Percentiles rank a stretch among this genome's conserved stretches.
Evolutionary conservation across 495 filamentous ascomycete species (phyloP).

Genomic region (Neurospora africana): DNA sequence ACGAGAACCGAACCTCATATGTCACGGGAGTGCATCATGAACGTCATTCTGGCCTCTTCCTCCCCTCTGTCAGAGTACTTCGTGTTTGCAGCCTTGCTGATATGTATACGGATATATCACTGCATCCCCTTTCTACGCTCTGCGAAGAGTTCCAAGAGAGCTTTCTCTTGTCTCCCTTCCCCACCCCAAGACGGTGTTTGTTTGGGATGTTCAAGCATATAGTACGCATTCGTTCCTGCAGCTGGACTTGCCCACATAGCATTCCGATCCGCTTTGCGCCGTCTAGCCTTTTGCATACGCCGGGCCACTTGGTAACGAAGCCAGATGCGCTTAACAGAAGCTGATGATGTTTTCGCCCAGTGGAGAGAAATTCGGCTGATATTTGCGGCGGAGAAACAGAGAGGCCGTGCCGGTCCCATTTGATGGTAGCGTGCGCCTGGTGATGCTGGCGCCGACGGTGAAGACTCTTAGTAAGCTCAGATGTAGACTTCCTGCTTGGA

Average conservation of each 20-base stretch:
- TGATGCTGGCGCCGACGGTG: slow-evolving; percentile 46
- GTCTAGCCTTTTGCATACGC: slow-evolving; percentile 27
- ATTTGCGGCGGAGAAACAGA: slow-evolving; percentile 23
- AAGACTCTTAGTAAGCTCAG: slow-evolving; percentile 10
- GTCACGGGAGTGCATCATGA: background rate
- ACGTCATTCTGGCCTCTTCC: background rate
- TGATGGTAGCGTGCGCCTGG: slow-evolving; percentile 50
- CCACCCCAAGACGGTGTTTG: background rate
- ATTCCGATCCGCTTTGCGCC: slow-evolving; percentile 46
- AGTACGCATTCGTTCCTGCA: slow-evolving; percentile 40
- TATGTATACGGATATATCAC: background rate
- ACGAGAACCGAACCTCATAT: background rate
- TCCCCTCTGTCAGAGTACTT: background rate
- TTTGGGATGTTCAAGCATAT: background rate
- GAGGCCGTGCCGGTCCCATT: slow-evolving; percentile 53
- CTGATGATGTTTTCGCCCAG: slow-evolving; percentile 35
- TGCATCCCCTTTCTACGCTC: background rate
- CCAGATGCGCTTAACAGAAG: slow-evolving; percentile 34
- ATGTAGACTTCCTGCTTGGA: slow-evolving; percentile 2
- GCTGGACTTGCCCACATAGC: slow-evolving; percentile 45
- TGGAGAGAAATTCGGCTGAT: slow-evolving; percentile 6
- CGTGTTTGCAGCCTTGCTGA: background rate
- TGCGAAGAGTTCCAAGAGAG: background rate
- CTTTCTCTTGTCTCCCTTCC: background rate
- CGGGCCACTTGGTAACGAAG: slow-evolving; percentile 34